These are phyloP conservation scores for Sphenostylis stenocarpa DNA, from an alignment of 306 rosid species.

Conservation along the genomic window DNA sequence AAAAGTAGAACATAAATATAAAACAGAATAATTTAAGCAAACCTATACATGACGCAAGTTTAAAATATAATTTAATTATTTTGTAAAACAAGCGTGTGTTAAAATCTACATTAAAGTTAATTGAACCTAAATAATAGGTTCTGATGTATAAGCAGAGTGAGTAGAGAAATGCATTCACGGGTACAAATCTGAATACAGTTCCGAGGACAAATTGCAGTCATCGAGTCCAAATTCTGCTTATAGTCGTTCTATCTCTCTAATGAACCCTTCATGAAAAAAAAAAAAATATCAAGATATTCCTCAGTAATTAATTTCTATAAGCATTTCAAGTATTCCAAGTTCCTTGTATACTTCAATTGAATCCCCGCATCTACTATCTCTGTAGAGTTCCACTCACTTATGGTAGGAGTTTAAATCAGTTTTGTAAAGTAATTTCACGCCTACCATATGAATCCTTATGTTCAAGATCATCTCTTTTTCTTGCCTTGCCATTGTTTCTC, in stretches of 20 bases:
- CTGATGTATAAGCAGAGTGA: not conserved
- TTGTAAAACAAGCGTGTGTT: not conserved
- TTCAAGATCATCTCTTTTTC: conserved; percentile 31
- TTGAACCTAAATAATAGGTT: no score
- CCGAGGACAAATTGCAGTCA: not conserved
- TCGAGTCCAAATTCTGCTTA: not conserved
- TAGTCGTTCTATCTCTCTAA: not conserved
- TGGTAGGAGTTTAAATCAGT: not conserved
- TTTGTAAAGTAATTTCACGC: not conserved
- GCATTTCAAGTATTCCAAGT: not conserved
- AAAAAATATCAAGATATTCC: not conserved
- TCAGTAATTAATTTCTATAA: not conserved
- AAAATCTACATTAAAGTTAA: not conserved
- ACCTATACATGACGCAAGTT: no score
- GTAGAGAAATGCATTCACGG: not conserved
- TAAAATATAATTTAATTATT: no score
- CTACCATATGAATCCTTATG: not conserved
- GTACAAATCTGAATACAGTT: not conserved
- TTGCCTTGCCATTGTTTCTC: conserved; percentile 60
- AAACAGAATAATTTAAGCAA: no score
- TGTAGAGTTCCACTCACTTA: not conserved
- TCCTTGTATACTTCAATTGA: not conserved
- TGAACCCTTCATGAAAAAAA: not conserved
- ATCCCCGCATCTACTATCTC: not conserved
- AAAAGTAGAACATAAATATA: no score